Conservation (phyloP, 495 filamentous ascomycete species). For the Staphylotrichum tortipilum region DNA sequence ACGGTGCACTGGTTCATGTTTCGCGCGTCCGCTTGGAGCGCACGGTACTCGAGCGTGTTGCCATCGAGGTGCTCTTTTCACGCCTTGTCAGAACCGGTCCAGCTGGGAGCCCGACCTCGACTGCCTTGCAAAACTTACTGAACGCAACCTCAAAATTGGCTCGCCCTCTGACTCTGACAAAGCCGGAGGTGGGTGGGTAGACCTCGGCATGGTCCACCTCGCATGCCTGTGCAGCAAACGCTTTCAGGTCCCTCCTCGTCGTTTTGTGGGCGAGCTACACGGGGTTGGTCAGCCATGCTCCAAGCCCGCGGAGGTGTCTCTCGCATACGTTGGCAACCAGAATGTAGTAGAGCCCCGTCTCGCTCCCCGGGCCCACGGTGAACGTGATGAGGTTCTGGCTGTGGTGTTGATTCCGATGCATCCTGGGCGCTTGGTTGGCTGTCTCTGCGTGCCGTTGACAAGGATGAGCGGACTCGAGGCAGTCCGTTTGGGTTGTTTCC, state of each 20-base stretch:
- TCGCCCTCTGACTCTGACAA: slow-evolving; percentile 13
- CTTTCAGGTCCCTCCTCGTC: slow-evolving; percentile 18
- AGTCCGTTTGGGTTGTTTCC: too few relatives aligned
- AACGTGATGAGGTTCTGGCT: slow-evolving; percentile 1
- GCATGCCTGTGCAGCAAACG: slow-evolving; percentile 8
- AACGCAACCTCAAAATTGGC: slow-evolving; percentile 20
- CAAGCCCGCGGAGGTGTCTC: too few relatives aligned
- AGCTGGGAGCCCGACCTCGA: too few relatives aligned
- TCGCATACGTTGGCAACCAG: slow-evolving; percentile 14
- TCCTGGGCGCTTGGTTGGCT: neutral
- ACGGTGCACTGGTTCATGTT: slow-evolving; percentile 7
- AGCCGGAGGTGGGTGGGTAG: slow-evolving; percentile 16
- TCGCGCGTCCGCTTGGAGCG: slow-evolving; percentile 13
- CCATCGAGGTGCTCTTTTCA: slow-evolving; percentile 15
- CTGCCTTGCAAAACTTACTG: slow-evolving; percentile 3
- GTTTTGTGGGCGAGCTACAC: slow-evolving; percentile 15
- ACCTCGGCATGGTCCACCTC: slow-evolving; percentile 17
- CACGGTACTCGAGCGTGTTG: slow-evolving; percentile 12
- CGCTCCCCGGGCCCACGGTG: slow-evolving; percentile 9
- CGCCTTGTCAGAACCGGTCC: neutral
- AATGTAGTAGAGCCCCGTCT: slow-evolving; percentile 20
- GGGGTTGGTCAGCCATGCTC: neutral
- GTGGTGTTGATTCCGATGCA: slow-evolving; percentile 2
- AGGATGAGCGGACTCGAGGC: too few relatives aligned
- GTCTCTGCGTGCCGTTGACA: too few relatives aligned